Conservation (phyloP, 2,329 filamentous ascomycete genomes). For the Penicillium sp. region DNA sequence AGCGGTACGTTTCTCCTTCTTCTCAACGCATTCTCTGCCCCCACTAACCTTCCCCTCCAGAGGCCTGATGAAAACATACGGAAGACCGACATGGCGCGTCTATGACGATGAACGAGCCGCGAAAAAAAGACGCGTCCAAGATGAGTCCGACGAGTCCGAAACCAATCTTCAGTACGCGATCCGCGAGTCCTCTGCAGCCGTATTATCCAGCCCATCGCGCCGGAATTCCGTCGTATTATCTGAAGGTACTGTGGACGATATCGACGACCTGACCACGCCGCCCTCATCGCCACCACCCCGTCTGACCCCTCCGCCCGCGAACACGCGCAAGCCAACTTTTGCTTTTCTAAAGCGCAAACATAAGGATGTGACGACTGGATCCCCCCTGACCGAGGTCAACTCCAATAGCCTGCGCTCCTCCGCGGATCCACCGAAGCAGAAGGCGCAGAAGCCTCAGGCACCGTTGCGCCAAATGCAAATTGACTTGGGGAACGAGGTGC, state of each 20-base stretch:
- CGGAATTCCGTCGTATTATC: slow-evolving; percentile 48
- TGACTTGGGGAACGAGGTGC: slow-evolving; percentile 56
- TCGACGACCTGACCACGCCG: slow-evolving; percentile 47
- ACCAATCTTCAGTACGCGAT: slow-evolving; percentile 50
- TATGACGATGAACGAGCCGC: slow-evolving; percentile 47
- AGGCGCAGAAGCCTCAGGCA: slow-evolving; percentile 25
- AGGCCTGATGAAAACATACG: slow-evolving; percentile 53
- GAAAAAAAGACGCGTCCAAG: slow-evolving; percentile 48
- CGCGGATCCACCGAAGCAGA: slow-evolving; percentile 39
- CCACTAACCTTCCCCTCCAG: slow-evolving; percentile 23
- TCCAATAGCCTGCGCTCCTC: slow-evolving; percentile 44
- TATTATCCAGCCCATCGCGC: slow-evolving; percentile 48
- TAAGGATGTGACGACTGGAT: slow-evolving; percentile 29
- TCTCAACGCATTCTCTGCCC: neutral
- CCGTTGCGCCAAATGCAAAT: slow-evolving; percentile 61
- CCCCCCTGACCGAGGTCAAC: slow-evolving; percentile 48
- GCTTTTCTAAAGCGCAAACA: slow-evolving; percentile 51
- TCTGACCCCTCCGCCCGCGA: slow-evolving; percentile 42
- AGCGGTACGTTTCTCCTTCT: slow-evolving; percentile 38
- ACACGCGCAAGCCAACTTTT: slow-evolving; percentile 51
- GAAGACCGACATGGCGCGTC: slow-evolving; percentile 48
- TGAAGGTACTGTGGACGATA: slow-evolving; percentile 43
- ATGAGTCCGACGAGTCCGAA: slow-evolving; percentile 44
- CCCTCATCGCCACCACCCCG: slow-evolving; percentile 54
- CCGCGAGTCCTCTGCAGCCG: slow-evolving; percentile 47